A percentile compares a stretch with the other conserved stretches of the same genome.
Conservation (phyloP, 345 rosid species). For the Euphorbia lathyris region DNA sequence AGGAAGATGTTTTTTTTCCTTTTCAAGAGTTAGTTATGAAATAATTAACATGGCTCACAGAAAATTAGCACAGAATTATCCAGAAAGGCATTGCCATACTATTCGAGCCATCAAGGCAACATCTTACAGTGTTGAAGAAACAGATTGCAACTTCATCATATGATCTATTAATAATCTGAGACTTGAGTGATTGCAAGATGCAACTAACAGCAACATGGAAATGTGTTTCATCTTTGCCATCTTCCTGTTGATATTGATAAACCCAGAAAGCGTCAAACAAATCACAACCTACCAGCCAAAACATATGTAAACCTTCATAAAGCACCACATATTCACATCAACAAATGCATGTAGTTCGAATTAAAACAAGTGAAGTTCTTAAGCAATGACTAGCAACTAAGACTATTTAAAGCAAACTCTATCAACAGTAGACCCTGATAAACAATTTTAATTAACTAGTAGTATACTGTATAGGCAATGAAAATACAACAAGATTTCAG, state of each 20-base stretch:
- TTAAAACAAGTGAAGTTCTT: not conserved
- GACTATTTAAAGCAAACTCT: not conserved
- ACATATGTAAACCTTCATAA: not conserved
- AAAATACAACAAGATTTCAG: not conserved
- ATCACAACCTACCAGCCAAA: not conserved
- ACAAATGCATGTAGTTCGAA: not conserved
- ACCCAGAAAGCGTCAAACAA: constrained; percentile 5
- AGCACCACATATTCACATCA: not conserved
- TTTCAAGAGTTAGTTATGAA: not conserved
- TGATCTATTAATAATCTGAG: constrained; percentile 72
- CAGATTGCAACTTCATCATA: constrained; percentile 84
- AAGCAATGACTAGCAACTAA: not conserved
- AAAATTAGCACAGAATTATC: not conserved
- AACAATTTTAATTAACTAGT: not conserved
- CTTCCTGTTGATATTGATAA: constrained; percentile 44
- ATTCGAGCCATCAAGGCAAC: not conserved
- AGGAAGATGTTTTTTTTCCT: not conserved
- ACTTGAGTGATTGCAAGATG: constrained; percentile 67
- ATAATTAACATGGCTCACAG: too few relatives aligned
- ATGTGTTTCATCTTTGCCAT: constrained; percentile 57
- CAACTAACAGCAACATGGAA: constrained; percentile 69
- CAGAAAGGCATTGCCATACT: not conserved
- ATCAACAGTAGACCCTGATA: not conserved
- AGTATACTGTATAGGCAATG: too few relatives aligned
- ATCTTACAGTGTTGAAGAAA: constrained; percentile 86